phyloP scores from a whole-genome alignment of 106 monocot species.

The Dactylorhiza incarnata region DNA sequence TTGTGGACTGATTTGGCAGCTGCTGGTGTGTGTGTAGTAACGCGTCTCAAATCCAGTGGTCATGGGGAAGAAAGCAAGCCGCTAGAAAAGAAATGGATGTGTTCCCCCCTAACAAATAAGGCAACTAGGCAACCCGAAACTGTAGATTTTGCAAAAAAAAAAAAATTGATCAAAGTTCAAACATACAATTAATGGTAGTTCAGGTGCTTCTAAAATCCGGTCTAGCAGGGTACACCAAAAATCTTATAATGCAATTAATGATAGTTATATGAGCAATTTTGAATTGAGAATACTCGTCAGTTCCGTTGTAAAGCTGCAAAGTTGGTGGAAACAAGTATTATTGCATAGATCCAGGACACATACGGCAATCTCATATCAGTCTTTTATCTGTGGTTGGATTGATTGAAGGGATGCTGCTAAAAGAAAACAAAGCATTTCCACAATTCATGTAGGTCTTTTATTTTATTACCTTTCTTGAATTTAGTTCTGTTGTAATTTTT shows the following conservation, averaged over 20 bases:
- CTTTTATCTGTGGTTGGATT: slow-evolving; percentile 27
- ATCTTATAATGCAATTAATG: not conserved
- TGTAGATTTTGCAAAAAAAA: too few species aligned
- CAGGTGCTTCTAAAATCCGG: slow-evolving; percentile 35
- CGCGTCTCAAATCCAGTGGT: too few species aligned
- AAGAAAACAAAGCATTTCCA: slow-evolving; percentile 8
- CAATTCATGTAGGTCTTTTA: slow-evolving; percentile 31
- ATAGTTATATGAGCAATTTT: not conserved
- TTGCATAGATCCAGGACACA: slow-evolving; percentile 7
- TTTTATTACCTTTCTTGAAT: not conserved
- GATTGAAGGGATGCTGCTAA: slow-evolving; percentile 14
- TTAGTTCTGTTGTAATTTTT: not conserved
- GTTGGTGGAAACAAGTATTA: slow-evolving; percentile 48
- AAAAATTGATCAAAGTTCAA: too few species aligned
- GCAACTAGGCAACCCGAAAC: too few species aligned
- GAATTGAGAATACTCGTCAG: slow-evolving; percentile 21
- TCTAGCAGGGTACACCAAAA: not conserved
- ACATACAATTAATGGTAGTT: not conserved
- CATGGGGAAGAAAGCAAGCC: too few species aligned
- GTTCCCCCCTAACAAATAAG: too few species aligned
- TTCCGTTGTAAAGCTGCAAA: slow-evolving; percentile 38
- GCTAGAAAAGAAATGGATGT: too few species aligned
- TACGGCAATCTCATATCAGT: slow-evolving; percentile 34
- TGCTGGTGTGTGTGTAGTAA: too few species aligned
- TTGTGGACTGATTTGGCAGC: too few species aligned